Evolutionary conservation across 441 rosid species (phyloP).

Genomic region (Isatis lusitanica): DNA sequence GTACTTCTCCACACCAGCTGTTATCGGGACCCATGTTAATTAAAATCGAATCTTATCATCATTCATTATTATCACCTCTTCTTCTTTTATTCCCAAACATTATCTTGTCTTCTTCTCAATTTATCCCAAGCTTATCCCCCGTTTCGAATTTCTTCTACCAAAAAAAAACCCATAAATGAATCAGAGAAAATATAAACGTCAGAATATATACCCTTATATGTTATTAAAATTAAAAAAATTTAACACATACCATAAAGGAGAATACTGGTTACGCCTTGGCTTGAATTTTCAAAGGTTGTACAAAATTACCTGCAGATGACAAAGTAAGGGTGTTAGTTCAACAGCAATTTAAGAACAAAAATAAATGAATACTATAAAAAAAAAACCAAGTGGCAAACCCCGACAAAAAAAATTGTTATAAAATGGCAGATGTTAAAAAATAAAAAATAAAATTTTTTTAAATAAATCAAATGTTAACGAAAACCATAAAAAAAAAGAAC

Average conservation of each 20-base stretch:
- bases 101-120: constrained; percentile 7
- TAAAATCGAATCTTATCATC: constrained; percentile 36
- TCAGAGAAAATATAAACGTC: background rate
- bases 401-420: background rate
- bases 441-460: too few species aligned
- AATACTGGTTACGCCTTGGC: background rate
- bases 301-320: constrained; percentile 19
- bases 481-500: background rate
- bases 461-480: background rate
- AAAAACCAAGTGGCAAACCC: background rate
- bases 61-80: constrained; percentile 14
- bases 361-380: background rate
- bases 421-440: too few species aligned
- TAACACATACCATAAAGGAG: constrained; percentile 15
- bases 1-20: constrained; percentile 21
- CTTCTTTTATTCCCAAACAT: constrained; percentile 22
- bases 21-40: constrained; percentile 26
- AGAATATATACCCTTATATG: background rate
- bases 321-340: background rate
- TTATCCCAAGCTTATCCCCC: constrained; percentile 27
- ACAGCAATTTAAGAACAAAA: background rate
- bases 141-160: constrained; percentile 4
- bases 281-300: background rate
- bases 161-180: background rate
- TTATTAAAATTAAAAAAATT: background rate